phyloP scores from a whole-genome alignment of 306 rosid species.

The Canavalia ensiformis region DNA sequence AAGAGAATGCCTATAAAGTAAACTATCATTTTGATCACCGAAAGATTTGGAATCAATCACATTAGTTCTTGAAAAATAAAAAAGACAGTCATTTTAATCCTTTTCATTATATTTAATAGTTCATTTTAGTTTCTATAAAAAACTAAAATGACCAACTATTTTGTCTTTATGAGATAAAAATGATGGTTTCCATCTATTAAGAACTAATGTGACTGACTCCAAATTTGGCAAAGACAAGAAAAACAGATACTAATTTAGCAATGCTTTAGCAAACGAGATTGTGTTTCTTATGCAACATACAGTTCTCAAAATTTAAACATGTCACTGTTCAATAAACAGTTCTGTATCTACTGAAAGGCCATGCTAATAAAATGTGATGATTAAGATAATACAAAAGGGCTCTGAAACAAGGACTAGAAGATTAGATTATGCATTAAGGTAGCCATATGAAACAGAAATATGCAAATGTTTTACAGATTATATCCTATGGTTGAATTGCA shows the following conservation, averaged over 20 bases:
- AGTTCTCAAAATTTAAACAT: neutral
- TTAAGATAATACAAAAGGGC: neutral
- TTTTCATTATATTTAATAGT: no score
- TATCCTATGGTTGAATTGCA: constrained; percentile 48
- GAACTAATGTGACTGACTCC: no score
- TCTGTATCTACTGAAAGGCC: neutral
- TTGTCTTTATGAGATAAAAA: no score
- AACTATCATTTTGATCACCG: no score
- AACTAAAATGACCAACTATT: no score
- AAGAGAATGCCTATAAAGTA: neutral
- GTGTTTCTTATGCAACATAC: constrained; percentile 3
- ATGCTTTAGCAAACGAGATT: neutral
- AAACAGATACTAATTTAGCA: neutral
- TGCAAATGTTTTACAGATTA: constrained; percentile 30
- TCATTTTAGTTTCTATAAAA: no score
- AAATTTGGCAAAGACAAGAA: neutral
- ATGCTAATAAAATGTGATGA: neutral
- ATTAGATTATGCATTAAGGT: constrained; percentile 3
- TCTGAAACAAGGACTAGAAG: neutral
- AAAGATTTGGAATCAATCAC: no score
- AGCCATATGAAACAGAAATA: neutral
- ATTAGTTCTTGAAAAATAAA: no score
- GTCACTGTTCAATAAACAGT: neutral
- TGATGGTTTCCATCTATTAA: no score
- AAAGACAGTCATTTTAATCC: no score